phyloP scores from a whole-genome alignment of 169 alveolate species.

The Cryptosporidium sp. region DNA sequence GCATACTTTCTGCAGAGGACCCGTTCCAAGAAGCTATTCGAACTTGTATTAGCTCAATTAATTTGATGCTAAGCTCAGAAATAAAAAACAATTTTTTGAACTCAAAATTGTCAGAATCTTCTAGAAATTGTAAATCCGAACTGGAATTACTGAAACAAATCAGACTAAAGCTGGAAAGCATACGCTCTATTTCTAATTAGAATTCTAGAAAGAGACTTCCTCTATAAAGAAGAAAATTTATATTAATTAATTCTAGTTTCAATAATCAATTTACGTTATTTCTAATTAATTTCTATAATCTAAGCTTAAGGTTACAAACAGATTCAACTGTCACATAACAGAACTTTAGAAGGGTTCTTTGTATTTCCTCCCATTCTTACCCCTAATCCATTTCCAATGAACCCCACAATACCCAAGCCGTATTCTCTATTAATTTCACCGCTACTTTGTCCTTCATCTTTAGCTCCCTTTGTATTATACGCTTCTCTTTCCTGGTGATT shows the following conservation, averaged over 20 bases:
- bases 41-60: slow-evolving; percentile 23
- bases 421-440: not conserved
- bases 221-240: not conserved
- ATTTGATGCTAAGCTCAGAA: not conserved
- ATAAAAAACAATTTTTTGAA: slow-evolving; percentile 8
- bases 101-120: slow-evolving; percentile 19
- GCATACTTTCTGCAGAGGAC: slow-evolving; percentile 27
- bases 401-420: not conserved
- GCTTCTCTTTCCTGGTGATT: not conserved
- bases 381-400: not conserved
- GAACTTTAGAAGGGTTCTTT: slow-evolving; percentile 11
- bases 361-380: slow-evolving; percentile 7
- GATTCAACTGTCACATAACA: not conserved
- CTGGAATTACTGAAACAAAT: slow-evolving; percentile 34
- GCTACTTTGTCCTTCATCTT: not conserved
- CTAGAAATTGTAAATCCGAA: slow-evolving; percentile 6
- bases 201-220: not conserved
- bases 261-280: not conserved
- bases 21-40: slow-evolving; percentile 24
- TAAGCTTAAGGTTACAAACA: not conserved
- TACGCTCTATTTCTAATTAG: not conserved
- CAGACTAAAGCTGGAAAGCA: slow-evolving; percentile 19
- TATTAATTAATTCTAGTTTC: slow-evolving; percentile 17
- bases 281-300: not conserved
- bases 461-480: not conserved